Evolutionary conservation across 2,329 filamentous ascomycete genomes (phyloP), one percentile per base, ranked within the genome.

Genomic region (Chaetomium sp.): DNA sequence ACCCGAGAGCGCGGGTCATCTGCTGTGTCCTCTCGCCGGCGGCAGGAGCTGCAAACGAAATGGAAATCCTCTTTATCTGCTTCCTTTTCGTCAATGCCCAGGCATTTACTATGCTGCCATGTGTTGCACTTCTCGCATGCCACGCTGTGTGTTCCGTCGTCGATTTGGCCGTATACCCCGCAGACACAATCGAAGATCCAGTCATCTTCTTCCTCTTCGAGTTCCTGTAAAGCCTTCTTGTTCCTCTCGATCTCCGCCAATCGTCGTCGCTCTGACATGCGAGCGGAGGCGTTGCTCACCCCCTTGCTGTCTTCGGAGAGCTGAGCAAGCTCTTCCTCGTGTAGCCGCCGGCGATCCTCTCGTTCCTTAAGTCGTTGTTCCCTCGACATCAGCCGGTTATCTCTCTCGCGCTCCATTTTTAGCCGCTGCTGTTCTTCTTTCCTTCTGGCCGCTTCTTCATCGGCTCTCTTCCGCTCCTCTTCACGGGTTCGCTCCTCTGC

Each of bases 181-280:
- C 95, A 99, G 29, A 91, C 85, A 75, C 95, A 99, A 75, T 99
- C 95, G 71, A 99, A 99, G 47, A 92, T 85, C 95, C 95, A 98
- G 59, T 93, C 87, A 13, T 92, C 91, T 56, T 95, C 91, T 70
- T 87, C 79, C 29, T 81, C 78, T 21, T 83, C 85, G 27, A 97
- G 83, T 62, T 90, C 86, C 70, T 90, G 85, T 12, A 97, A 80
- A 38, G 91, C 91, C 75, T 88, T 88, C 75, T 90, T 89, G 68
- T 88, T 91, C 76, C 85, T 90, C 72, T 93, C 90, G 72, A 96
- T 91, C 75, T 95, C 90, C 3, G 87, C 87, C 72, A 92, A 89
- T n/a, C 93, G 84, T 62, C 90, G 88, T 59, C 93, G 87, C 71
- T 93, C 90, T 2, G 93, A 96, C 27, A 90, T 78, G 58, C 92